These are phyloP conservation scores for Adenanthera pavonina DNA, from an alignment of 306 rosid species.

Conservation along the genomic window DNA sequence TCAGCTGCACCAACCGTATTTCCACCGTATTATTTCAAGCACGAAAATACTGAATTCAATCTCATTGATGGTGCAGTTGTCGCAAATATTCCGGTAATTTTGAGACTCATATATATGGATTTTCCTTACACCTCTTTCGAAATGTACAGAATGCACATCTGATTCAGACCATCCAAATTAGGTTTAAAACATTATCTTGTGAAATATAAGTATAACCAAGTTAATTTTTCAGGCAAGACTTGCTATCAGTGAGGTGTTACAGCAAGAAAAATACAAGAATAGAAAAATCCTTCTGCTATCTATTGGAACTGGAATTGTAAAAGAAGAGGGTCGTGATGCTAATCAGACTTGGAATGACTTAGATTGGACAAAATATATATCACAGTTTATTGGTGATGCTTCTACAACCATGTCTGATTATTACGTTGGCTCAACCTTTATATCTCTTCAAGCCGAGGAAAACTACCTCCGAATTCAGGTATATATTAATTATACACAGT, in stretches of 20 bases:
- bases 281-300: conserved; percentile 49
- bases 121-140: too few species aligned
- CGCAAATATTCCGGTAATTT: conserved; percentile 13
- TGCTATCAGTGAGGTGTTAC: conserved; percentile 51
- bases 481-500: neutral
- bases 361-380: conserved; percentile 28
- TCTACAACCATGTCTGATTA: conserved; percentile 3
- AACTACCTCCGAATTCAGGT: conserved; percentile 8
- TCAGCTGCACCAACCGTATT: neutral
- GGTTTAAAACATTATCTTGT: too few species aligned
- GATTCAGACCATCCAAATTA: too few species aligned
- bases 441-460: neutral
- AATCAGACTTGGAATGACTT: conserved; percentile 48
- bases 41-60: neutral
- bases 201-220: neutral
- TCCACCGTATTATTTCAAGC: neutral
- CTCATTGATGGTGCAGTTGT: neutral
- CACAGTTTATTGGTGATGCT: conserved; percentile 34
- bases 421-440: neutral
- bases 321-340: conserved; percentile 37
- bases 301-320: conserved; percentile 55
- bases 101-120: too few species aligned
- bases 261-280: conserved; percentile 29
- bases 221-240: conserved; percentile 39
- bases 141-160: too few species aligned